Evolutionary conservation across 495 filamentous ascomycete genomes (phyloP).

Genomic region (Clohesyomyces aquaticus): DNA sequence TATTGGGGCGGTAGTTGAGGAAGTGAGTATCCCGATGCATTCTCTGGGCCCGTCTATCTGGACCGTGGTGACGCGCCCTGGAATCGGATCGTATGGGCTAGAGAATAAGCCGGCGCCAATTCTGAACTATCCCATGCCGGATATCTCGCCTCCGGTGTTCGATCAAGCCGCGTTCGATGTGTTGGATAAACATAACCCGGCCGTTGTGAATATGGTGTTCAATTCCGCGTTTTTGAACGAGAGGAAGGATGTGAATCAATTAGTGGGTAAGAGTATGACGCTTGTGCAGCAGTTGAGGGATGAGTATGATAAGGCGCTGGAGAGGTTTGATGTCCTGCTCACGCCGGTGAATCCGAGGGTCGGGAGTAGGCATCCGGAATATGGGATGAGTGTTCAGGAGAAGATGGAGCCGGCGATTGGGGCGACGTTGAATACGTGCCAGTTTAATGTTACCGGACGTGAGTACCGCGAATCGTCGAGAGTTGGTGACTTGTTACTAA

Average conservation of each 20-base stretch:
- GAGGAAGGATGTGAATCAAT: slow-evolving; percentile 9
- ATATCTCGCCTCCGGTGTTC: slow-evolving; percentile 13
- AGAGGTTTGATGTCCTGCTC: slow-evolving; percentile 27
- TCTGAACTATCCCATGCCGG: slow-evolving; percentile 24
- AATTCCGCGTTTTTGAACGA: slow-evolving; percentile 19
- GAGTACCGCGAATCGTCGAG: not conserved
- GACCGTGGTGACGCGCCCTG: slow-evolving; percentile 17
- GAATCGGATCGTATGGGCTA: slow-evolving; percentile 13
- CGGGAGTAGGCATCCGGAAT: slow-evolving; percentile 28
- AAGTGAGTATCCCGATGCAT: slow-evolving; percentile 31
- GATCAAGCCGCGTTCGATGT: slow-evolving; percentile 20
- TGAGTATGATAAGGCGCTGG: slow-evolving; percentile 18
- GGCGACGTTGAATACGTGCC: slow-evolving; percentile 31
- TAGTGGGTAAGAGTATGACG: slow-evolving; percentile 16
- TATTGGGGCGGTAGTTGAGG: slow-evolving; percentile 22
- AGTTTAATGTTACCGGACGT: slow-evolving; percentile 32
- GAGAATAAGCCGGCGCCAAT: slow-evolving; percentile 16
- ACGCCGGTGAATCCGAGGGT: slow-evolving; percentile 27
- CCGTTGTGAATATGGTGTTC: slow-evolving; percentile 32
- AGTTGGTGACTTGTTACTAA: too few species aligned
- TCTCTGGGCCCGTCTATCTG: slow-evolving; percentile 21
- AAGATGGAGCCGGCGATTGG: slow-evolving; percentile 33
- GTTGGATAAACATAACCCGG: slow-evolving; percentile 31
- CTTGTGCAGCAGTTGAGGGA: slow-evolving; percentile 25
- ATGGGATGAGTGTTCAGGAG: slow-evolving; percentile 23